Percentiles rank a stretch among this genome's conserved stretches.
These are phyloP conservation scores for Plenodomus biglobosus DNA, from an alignment of 2,329 filamentous ascomycete species.

Conservation along the genomic window DNA sequence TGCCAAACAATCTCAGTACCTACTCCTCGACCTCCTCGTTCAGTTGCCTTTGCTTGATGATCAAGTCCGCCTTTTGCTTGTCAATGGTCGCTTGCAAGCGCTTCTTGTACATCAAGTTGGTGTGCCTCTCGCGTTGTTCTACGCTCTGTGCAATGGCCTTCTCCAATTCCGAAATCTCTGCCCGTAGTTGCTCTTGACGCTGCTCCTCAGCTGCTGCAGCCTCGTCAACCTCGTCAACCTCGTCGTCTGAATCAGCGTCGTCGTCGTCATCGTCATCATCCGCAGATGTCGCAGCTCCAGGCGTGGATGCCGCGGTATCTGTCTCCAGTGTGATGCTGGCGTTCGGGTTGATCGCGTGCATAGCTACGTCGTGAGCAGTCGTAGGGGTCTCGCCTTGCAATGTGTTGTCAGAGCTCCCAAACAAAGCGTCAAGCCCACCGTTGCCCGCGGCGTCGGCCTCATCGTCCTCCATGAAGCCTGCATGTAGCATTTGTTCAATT, in stretches of 20 bases:
- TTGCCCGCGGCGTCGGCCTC: slow-evolving; percentile 36
- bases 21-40: slow-evolving; percentile 33
- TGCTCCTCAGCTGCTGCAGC: slow-evolving; percentile 52
- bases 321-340: slow-evolving; percentile 31
- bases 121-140: slow-evolving; percentile 47
- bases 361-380: slow-evolving; percentile 41
- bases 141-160: slow-evolving; percentile 51
- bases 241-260: slow-evolving; percentile 45
- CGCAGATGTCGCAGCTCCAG: slow-evolving; percentile 36
- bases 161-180: slow-evolving; percentile 59
- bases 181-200: slow-evolving; percentile 49
- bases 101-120: slow-evolving; percentile 54
- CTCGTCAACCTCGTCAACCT: slow-evolving; percentile 53
- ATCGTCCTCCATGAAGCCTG: slow-evolving; percentile 41
- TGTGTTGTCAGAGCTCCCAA: slow-evolving; percentile 25
- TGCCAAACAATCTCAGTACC: neutral
- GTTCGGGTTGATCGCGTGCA: slow-evolving; percentile 40
- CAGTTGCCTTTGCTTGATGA: slow-evolving; percentile 56
- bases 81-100: slow-evolving; percentile 54
- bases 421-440: slow-evolving; percentile 32
- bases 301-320: slow-evolving; percentile 37
- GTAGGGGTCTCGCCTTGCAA: slow-evolving; percentile 39
- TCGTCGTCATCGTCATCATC: slow-evolving; percentile 51
- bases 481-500: slow-evolving; percentile 36
- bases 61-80: slow-evolving; percentile 50